Conservation (phyloP, 805 yeast genomes). For the Kazachstania africana region DNA sequence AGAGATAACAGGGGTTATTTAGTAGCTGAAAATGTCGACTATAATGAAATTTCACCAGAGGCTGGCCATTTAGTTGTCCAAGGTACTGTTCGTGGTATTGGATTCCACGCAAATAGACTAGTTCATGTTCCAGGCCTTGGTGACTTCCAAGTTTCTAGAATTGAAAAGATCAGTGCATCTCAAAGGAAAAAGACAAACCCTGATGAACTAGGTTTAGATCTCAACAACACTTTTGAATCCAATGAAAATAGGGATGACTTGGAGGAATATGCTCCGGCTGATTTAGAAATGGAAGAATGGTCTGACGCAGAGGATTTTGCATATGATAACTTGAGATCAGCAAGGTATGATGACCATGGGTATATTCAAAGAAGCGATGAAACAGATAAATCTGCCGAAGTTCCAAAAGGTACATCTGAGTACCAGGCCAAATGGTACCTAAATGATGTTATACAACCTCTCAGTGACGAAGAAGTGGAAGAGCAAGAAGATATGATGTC, state of each 20-base stretch:
- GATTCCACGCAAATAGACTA: slow-evolving; percentile 64
- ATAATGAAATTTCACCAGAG: slow-evolving; percentile 16
- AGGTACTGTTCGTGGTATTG: slow-evolving; percentile 81
- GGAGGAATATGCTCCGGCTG: slow-evolving; percentile 49
- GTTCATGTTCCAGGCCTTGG: slow-evolving; percentile 86
- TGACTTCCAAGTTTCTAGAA: slow-evolving; percentile 64
- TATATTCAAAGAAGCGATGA: slow-evolving; percentile 27
- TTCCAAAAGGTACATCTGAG: slow-evolving; percentile 71
- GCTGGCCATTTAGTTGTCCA: slow-evolving; percentile 43
- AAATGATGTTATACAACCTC: slow-evolving; percentile 38
- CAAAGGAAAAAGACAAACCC: slow-evolving; percentile 14
- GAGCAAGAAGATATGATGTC: slow-evolving; percentile 24
- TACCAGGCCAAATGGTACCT: slow-evolving; percentile 72
- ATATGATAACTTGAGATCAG: slow-evolving; percentile 22
- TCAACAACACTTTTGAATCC: slow-evolving; percentile 22
- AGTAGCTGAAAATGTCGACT: slow-evolving; percentile 52
- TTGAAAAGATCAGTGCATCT: slow-evolving; percentile 39
- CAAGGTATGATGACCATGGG: slow-evolving; percentile 32
- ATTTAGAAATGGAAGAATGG: slow-evolving; percentile 35
- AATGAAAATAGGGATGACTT: slow-evolving; percentile 41
- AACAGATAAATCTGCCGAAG: slow-evolving; percentile 26
- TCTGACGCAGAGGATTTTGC: slow-evolving; percentile 27
- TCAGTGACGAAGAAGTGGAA: slow-evolving; percentile 22
- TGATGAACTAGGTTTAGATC: slow-evolving; percentile 8
- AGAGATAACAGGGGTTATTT: slow-evolving; percentile 87